phyloP scores from a whole-genome alignment of 192 early-diverging fungal species.

The Podila minutissima region DNA sequence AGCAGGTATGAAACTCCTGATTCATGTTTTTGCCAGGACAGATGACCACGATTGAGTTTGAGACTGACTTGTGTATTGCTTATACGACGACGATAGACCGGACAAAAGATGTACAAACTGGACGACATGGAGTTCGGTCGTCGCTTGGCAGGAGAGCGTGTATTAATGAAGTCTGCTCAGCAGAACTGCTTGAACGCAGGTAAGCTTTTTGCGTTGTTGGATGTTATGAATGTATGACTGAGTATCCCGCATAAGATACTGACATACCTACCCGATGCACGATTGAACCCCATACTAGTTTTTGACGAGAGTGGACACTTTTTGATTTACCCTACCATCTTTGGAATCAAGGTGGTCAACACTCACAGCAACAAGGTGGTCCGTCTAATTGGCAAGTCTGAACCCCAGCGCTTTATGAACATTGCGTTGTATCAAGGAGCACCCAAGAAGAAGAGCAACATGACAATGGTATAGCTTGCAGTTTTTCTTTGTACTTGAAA shows the following conservation, averaged over 20 bases:
- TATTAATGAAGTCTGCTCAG: conserved; percentile 82
- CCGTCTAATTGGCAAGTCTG: conserved; percentile 88
- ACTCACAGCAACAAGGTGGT: conserved; percentile 86
- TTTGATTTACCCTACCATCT: conserved; percentile 90
- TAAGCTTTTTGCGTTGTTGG: conserved; percentile 14
- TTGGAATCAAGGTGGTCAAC: conserved; percentile 97
- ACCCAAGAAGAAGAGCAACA: conserved; percentile 78
- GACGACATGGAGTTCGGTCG: conserved; percentile 99
- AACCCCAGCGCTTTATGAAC: conserved; percentile 91
- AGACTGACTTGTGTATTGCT: not conserved
- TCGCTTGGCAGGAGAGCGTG: conserved; percentile 87
- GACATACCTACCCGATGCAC: no score
- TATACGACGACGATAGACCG: conserved; percentile 57
- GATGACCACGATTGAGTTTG: not conserved
- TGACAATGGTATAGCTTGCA: conserved; percentile 67
- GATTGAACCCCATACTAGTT: conserved; percentile 42
- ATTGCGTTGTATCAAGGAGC: conserved; percentile 91
- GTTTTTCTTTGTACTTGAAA: conserved; percentile 2
- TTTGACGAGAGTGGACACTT: conserved; percentile 94
- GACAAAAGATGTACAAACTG: conserved; percentile 76
- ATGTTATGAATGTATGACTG: no score
- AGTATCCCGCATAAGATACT: no score
- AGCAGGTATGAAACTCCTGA: conserved; percentile 62
- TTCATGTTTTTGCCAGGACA: not conserved
- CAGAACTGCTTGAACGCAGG: conserved; percentile 73